These are phyloP conservation scores for Acer saccharum DNA, from an alignment of 345 rosid genomes.

Conservation along the genomic window DNA sequence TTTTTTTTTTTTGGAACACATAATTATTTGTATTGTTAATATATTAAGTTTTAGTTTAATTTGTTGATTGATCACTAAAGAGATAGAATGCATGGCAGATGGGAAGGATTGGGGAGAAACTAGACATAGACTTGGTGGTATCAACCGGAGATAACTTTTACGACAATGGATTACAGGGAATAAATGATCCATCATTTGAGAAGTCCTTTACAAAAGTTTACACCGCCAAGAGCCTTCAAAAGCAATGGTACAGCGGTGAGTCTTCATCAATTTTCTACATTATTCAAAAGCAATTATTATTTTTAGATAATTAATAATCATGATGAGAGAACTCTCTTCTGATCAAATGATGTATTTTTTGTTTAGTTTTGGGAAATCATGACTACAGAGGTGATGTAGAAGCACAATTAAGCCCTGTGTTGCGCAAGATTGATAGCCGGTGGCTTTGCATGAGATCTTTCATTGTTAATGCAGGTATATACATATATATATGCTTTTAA, in stretches of 20 bases:
- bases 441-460: slow-evolving; percentile 40
- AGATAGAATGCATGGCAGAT: slow-evolving; percentile 31
- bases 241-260: slow-evolving; percentile 53
- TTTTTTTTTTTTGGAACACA: no score
- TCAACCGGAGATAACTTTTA: background rate
- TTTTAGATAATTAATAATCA: no score
- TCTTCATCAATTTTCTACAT: background rate
- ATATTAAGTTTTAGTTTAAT: no score
- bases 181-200: slow-evolving; percentile 41
- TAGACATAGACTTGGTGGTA: slow-evolving; percentile 28
- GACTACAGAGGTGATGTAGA: slow-evolving; percentile 41
- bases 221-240: slow-evolving; percentile 46
- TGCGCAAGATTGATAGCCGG: slow-evolving; percentile 22
- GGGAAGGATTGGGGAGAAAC: slow-evolving; percentile 50
- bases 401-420: slow-evolving; percentile 31
- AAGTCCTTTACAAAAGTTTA: slow-evolving; percentile 49
- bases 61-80: background rate
- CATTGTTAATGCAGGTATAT: slow-evolving; percentile 26
- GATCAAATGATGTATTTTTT: background rate
- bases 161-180: slow-evolving; percentile 43
- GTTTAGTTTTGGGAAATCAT: slow-evolving; percentile 41
- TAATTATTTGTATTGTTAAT: no score
- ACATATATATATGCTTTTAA: no score
- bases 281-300: no score
- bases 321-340: no score